Evolutionary conservation across 768 basidiomycete genomes (phyloP), one percentile per base, ranked within the genome.

Genomic region (Podaxis carcinomalis): DNA sequence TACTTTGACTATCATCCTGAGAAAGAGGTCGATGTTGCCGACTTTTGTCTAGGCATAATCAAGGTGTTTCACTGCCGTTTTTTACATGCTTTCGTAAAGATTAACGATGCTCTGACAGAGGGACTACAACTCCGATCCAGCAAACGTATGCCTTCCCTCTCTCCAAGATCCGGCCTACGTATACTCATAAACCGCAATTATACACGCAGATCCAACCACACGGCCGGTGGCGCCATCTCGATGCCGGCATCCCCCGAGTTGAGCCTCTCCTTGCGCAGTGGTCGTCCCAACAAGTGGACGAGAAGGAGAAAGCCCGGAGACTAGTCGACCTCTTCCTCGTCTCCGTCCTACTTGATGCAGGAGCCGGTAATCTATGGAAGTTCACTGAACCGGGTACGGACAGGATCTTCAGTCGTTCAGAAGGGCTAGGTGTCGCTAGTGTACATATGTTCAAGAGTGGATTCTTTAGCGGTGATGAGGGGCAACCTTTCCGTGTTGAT

Each of bases 281-380:
- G 91, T 72, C 75, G 0, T 63, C 75, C 0, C 69, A 74, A 0
- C 59, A 76, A 2, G 76, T 82, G 4, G 80, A 83, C 66, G 61
- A 68, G 1, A 83, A 78, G 56, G 88, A 95, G 67, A 80, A 83
- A 46, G 82, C 86, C 55, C 84, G 86, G 61, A 83, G 93, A 1
- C 78, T 93, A 36, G 80, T 98, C 70, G 96, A 98, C 74, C 83
- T 97, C 42, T 95, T 95, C 76, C 76, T 89, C 23, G 90, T 93
- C 32, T 94, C 93, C 10, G 96, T 98, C 6, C 80, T 98, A 13
- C 85, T 99, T 37, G 96, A 98, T 67, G 96, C 95, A 0, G 95
- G 95, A 1, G 96, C 95, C 0, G 96, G 95, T 0, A 88, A 83
- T 59, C 68, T 74, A 1, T 98, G 95, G 95, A 73, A 72, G 10